Conservation (phyloP, 2,329 filamentous ascomycete species). For the Monilinia aucupariae region DNA sequence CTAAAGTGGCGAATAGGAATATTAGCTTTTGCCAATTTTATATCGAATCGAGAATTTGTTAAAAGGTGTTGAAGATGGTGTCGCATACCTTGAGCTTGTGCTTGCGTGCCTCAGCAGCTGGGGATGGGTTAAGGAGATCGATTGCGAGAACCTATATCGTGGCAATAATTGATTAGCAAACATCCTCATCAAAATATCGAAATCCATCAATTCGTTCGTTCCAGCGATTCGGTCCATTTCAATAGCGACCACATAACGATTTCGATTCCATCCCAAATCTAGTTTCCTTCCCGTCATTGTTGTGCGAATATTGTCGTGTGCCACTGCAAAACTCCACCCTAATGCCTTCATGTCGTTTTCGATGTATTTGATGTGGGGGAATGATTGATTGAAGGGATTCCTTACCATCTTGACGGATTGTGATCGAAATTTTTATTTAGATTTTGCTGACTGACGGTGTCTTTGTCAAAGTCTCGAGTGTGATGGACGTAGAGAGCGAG, state of each 20-base stretch:
- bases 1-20: conserved; percentile 41
- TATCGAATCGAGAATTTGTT: not conserved
- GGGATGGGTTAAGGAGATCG: conserved; percentile 98
- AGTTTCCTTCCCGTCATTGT: conserved; percentile 16
- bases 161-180: conserved; percentile 44
- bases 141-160: conserved; percentile 91
- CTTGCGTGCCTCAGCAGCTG: conserved; percentile 97
- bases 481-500: conserved; percentile 36
- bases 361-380: conserved; percentile 15
- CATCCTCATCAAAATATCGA: conserved; percentile 22
- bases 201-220: conserved; percentile 28
- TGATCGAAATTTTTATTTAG: conserved; percentile 36
- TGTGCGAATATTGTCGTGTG: conserved; percentile 29
- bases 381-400: conserved; percentile 21
- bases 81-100: conserved; percentile 98
- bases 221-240: not conserved
- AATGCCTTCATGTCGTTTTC: conserved; percentile 18
- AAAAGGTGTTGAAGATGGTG: conserved; percentile 8
- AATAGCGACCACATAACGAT: conserved; percentile 17
- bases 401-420: conserved; percentile 67
- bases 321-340: conserved; percentile 25
- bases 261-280: conserved; percentile 10
- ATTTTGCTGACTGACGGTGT: conserved; percentile 34
- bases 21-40: conserved; percentile 13
- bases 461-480: conserved; percentile 32